Conservation (phyloP, 176 grass and related monocot genomes). For the Avena eriantha region DNA sequence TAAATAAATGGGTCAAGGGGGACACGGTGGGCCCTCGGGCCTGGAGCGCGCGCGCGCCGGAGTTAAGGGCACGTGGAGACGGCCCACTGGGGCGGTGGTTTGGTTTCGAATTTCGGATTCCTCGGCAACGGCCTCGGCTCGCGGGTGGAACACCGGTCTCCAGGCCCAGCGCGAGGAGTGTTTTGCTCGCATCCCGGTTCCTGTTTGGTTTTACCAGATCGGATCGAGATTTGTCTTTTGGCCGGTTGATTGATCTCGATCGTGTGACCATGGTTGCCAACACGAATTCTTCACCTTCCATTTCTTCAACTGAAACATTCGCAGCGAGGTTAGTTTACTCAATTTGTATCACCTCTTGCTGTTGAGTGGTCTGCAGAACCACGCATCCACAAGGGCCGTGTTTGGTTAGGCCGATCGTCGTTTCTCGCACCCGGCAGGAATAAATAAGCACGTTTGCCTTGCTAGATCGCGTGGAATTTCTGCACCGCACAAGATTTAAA, state of each 20-base stretch:
- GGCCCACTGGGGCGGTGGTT: not conserved
- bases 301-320: no score
- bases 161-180: not conserved
- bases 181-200: not conserved
- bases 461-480: no score
- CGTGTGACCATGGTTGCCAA: not conserved
- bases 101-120: not conserved
- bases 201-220: not conserved
- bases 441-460: no score
- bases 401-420: no score
- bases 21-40: not conserved
- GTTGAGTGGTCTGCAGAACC: no score
- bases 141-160: no score
- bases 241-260: not conserved
- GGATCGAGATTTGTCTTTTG: conserved; percentile 1
- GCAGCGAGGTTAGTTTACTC: no score
- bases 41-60: not conserved
- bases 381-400: no score
- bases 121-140: no score
- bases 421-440: no score
- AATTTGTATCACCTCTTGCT: no score
- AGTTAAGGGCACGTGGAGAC: conserved; percentile 32
- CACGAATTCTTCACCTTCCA: not conserved
- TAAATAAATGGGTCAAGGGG: conserved; percentile 5
- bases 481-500: no score